Evolutionary conservation across 108 stramenopile genomes (phyloP).

Genomic region (Nannochloropsis gaditana): DNA sequence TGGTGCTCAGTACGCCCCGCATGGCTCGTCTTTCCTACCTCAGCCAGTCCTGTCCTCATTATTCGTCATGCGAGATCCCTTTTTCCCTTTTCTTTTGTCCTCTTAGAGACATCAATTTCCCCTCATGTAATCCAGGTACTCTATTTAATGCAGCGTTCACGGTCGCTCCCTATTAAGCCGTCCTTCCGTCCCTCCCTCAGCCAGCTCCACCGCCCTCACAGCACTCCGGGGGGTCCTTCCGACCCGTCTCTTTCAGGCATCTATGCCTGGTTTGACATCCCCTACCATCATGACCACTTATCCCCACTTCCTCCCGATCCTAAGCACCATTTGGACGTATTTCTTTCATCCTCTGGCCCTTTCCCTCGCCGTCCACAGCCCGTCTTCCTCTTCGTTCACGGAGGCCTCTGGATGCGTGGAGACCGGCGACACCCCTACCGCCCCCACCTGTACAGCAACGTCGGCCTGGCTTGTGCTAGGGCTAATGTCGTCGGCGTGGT

Average conservation of each 20-base stretch:
- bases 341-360: background rate
- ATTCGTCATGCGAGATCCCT: background rate
- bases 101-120: background rate
- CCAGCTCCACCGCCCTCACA: background rate
- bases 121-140: too few species aligned
- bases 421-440: conserved; percentile 26
- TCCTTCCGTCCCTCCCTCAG: background rate
- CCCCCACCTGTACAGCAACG: conserved; percentile 44
- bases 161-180: too few species aligned
- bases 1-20: too few species aligned
- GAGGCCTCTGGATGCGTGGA: conserved; percentile 40
- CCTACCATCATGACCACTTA: background rate
- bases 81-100: background rate
- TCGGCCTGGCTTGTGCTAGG: conserved; percentile 37
- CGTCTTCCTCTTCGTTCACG: background rate
- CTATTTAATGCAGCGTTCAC: too few species aligned
- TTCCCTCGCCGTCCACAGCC: conserved; percentile 3
- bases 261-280: background rate
- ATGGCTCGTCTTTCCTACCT: too few species aligned
- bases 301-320: background rate
- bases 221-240: background rate
- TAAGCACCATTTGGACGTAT: background rate
- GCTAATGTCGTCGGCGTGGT: conserved; percentile 44
- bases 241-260: background rate
- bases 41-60: background rate